Percentiles rank a stretch among this genome's conserved stretches.
Evolutionary conservation across 768 basidiomycete species (phyloP).

Genomic region (Rhodotorula sphaerocarpa): DNA sequence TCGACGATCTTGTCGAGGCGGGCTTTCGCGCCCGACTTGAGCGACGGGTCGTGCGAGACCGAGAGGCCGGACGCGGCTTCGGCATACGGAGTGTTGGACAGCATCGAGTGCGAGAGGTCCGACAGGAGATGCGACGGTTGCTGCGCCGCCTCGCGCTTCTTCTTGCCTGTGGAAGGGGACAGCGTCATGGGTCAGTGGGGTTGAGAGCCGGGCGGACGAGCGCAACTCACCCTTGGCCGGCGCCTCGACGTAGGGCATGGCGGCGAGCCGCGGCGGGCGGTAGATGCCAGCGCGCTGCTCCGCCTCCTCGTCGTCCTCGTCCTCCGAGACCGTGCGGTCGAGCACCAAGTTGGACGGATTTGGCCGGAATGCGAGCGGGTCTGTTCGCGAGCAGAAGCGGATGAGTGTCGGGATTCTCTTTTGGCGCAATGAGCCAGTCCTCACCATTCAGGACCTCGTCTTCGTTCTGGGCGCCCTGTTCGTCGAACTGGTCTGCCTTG

Average conservation of each 20-base stretch:
- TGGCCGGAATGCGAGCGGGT: constrained; percentile 84
- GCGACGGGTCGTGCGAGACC: constrained; percentile 38
- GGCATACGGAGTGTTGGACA: constrained; percentile 39
- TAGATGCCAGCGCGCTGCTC: constrained; percentile 41
- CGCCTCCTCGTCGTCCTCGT: constrained; percentile 41
- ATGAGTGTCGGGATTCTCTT: not conserved
- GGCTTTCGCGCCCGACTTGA: constrained; percentile 48
- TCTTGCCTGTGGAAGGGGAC: constrained; percentile 8
- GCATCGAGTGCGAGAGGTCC: constrained; percentile 28
- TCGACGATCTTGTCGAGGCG: constrained; percentile 71
- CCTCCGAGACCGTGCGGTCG: constrained; percentile 30
- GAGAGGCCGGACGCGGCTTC: constrained; percentile 45
- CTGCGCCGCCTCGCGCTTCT: constrained; percentile 43
- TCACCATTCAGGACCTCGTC: constrained; percentile 41
- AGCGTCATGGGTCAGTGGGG: too few relatives aligned
- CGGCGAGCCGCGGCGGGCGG: constrained; percentile 73
- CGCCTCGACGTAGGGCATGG: constrained; percentile 69
- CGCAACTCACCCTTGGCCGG: constrained; percentile 47
- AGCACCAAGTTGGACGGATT: constrained; percentile 66
- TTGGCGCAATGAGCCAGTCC: too few relatives aligned
- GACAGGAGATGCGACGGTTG: constrained; percentile 38
- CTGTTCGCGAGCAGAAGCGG: constrained; percentile 45
- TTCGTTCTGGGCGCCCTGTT: constrained; percentile 42
- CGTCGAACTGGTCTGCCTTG: constrained; percentile 55
- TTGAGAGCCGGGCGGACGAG: too few relatives aligned